A percentile compares a stretch with the other conserved stretches of the same genome.
These are phyloP conservation scores for Penicillium robsamsonii DNA, from an alignment of 495 filamentous ascomycete species.

Conservation along the genomic window DNA sequence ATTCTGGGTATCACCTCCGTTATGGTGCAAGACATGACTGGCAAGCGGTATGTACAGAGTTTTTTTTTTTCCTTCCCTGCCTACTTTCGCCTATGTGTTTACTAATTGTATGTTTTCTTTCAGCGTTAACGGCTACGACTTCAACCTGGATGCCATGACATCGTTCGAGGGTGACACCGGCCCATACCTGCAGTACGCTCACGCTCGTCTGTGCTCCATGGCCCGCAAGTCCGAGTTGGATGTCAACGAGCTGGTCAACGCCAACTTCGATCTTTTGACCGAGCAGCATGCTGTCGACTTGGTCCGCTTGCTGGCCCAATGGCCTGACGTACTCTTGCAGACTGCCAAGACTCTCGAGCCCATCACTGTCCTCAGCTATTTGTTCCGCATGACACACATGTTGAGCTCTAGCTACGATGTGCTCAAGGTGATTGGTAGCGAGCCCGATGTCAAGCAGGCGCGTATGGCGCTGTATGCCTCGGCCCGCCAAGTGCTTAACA, in stretches of 20 bases:
- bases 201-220: constrained; percentile 66
- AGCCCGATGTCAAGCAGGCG: constrained; percentile 67
- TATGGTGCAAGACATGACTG: constrained; percentile 71
- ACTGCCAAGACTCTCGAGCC: constrained; percentile 65
- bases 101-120: constrained; percentile 15
- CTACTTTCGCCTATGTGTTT: not conserved
- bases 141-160: constrained; percentile 66
- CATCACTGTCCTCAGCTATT: constrained; percentile 70
- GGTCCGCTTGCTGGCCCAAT: constrained; percentile 57
- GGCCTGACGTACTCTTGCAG: constrained; percentile 61
- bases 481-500: constrained; percentile 72
- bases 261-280: constrained; percentile 56
- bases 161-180: constrained; percentile 72
- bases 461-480: constrained; percentile 81
- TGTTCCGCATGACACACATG: constrained; percentile 85
- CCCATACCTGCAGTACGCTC: constrained; percentile 67
- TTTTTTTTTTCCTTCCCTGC: not conserved
- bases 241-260: constrained; percentile 43
- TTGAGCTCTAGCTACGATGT: constrained; percentile 82
- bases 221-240: constrained; percentile 50
- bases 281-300: constrained; percentile 58
- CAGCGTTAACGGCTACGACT: constrained; percentile 64
- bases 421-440: constrained; percentile 73
- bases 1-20: constrained; percentile 65
- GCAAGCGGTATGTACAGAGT: constrained; percentile 57